A percentile compares a stretch with the other conserved stretches of the same genome.
Conservation (phyloP, 768 basidiomycete genomes). For the Terana coerulea region DNA sequence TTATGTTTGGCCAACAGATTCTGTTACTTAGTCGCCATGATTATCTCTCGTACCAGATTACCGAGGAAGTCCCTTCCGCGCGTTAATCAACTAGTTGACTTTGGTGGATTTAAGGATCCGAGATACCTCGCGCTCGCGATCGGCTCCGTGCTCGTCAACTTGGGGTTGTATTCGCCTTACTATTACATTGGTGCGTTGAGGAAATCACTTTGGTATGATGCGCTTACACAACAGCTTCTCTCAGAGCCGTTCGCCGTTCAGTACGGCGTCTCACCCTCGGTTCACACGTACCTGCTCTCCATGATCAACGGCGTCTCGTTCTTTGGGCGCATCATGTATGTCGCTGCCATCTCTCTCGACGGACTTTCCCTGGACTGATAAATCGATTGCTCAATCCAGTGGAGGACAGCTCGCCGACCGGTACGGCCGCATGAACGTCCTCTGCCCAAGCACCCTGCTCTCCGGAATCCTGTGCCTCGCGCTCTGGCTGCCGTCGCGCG, state of each 20-base stretch:
- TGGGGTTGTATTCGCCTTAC: slow-evolving; percentile 10
- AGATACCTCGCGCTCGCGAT: slow-evolving; percentile 9
- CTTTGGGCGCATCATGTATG: slow-evolving; percentile 11
- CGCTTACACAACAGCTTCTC: not conserved
- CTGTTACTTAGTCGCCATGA: slow-evolving; percentile 4
- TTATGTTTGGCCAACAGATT: slow-evolving; percentile 7
- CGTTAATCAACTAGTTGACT: not conserved
- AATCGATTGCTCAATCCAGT: not conserved
- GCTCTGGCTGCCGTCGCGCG: slow-evolving; percentile 6
- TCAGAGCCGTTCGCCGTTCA: slow-evolving; percentile 9
- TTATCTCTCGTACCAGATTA: slow-evolving; percentile 8
- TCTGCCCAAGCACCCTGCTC: slow-evolving; percentile 7
- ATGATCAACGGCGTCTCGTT: slow-evolving; percentile 13
- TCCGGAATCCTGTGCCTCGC: slow-evolving; percentile 8
- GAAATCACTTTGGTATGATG: not conserved
- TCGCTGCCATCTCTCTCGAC: not conserved
- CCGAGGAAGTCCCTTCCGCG: slow-evolving; percentile 1
- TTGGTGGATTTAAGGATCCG: slow-evolving; percentile 10
- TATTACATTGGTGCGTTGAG: slow-evolving; percentile 4
- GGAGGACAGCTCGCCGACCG: slow-evolving; percentile 10
- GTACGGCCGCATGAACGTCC: slow-evolving; percentile 10
- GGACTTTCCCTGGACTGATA: not conserved
- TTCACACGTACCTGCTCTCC: slow-evolving; percentile 8
- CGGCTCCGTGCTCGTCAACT: slow-evolving; percentile 9
- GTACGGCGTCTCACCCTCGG: slow-evolving; percentile 8